Evolutionary conservation across 2,329 filamentous ascomycete genomes (phyloP), one percentile per base, ranked within the genome.

Genomic region (Epichloe bromicola): DNA sequence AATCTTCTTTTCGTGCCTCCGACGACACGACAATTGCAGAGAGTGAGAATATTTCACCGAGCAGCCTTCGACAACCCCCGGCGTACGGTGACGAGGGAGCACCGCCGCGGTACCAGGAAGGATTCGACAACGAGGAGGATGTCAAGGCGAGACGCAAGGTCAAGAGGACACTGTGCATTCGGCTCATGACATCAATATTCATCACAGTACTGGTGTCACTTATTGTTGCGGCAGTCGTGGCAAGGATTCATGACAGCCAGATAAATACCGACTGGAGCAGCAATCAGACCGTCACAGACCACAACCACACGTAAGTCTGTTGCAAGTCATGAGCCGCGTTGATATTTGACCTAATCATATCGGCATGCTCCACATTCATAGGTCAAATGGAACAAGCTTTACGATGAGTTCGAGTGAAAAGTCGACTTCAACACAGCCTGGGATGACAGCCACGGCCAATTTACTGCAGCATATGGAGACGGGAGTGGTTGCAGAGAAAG

Each of bases 201-300:
- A 54, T 61, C 48, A 51, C 56, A 4, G 54, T 58, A 5, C 50
- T 62, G 7, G 59, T 61, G 3, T 55, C 56, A 1, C 51, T 62
- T 6, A 53, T 60, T 14, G 56, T 60, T 2, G 60, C 60, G 6
- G 60, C 57, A 17, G 59, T 57, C 5, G 57, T 61, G 8, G 55
- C 53, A 17, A 57, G 53, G 48, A 59, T 60, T 4, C 50, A 54
- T 19, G 54, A 54, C 34, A 49, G 51, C 15, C 39, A 46, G 5
- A 43, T 20, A 20, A 40, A 52, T 11, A 8, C 30, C 15, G 8
- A 17, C 12, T 33, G 38, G 37, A 40, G 43, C 40, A 49, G 44
- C 49, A 44, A 48, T n/a, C 37, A 53, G 20, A 47, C 43, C n/a
- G n/a, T 40, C 17, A 26, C 49, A 2, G 30, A 20, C 20, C 42